Conservation (phyloP, 495 filamentous ascomycete species). For the Talaromyces wortmannii region DNA sequence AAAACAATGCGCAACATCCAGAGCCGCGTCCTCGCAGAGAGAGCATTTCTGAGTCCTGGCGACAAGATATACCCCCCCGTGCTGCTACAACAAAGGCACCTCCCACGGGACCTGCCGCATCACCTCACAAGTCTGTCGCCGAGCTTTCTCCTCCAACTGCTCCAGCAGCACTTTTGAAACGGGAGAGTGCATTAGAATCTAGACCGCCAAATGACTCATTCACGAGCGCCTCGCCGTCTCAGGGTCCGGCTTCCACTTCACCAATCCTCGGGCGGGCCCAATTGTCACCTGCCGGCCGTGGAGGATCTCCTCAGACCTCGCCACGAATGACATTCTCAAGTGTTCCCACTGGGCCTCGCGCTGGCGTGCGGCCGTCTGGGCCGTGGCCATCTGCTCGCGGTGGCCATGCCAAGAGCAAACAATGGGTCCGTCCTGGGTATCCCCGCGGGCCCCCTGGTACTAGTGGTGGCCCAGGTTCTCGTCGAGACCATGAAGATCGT, state of each 20-base stretch:
- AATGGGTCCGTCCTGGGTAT: slow-evolving; percentile 53
- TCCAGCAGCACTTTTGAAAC: slow-evolving; percentile 31
- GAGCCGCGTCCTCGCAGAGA: slow-evolving; percentile 19
- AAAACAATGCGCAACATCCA: slow-evolving; percentile 10
- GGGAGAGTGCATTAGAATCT: slow-evolving; percentile 16
- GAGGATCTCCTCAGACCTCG: slow-evolving; percentile 33
- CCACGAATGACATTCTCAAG: slow-evolving; percentile 45
- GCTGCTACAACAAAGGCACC: slow-evolving; percentile 8
- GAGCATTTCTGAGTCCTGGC: slow-evolving; percentile 6
- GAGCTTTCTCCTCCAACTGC: slow-evolving; percentile 36
- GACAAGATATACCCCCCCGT: slow-evolving; percentile 12
- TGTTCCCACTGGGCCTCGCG: slow-evolving; percentile 54
- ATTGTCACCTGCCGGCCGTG: slow-evolving; percentile 20
- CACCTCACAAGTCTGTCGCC: slow-evolving; percentile 8
- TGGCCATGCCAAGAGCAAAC: slow-evolving; percentile 43
- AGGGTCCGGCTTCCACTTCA: slow-evolving; percentile 12
- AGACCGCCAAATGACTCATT: slow-evolving; percentile 12
- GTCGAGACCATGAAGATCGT: slow-evolving; percentile 35
- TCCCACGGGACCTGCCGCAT: slow-evolving; percentile 7
- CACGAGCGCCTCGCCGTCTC: neutral
- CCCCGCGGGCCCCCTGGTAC: slow-evolving; percentile 15
- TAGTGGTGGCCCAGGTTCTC: slow-evolving; percentile 19
- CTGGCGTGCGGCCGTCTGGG: slow-evolving; percentile 34
- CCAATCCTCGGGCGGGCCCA: slow-evolving; percentile 18
- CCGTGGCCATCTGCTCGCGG: slow-evolving; percentile 26